phyloP scores from a whole-genome alignment of 31 red algal genomes.

The Odonthalia washingtoniensis region DNA sequence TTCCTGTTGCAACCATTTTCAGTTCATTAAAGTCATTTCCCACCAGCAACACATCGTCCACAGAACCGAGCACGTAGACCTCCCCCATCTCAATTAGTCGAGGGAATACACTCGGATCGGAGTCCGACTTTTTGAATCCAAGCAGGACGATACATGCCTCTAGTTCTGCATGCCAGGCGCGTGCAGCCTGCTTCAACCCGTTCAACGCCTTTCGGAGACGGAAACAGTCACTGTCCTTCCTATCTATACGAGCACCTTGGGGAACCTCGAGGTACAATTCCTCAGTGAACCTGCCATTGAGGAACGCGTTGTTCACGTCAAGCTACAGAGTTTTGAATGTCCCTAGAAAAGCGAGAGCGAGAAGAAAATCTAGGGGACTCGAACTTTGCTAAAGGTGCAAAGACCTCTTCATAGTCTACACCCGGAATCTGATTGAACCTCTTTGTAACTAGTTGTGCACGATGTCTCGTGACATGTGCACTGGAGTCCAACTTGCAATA shows the following conservation, averaged over 20 bases:
- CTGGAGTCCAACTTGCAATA: conserved; percentile 20
- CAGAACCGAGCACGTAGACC: conserved; percentile 11
- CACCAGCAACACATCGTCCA: conserved; percentile 41
- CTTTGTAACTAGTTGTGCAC: conserved; percentile 51
- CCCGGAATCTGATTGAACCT: conserved; percentile 39
- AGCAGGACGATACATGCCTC: background rate
- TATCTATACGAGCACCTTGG: conserved; percentile 29
- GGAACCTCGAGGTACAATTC: conserved; percentile 57
- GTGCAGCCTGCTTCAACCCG: conserved; percentile 41
- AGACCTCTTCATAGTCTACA: conserved; percentile 49
- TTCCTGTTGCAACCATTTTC: background rate
- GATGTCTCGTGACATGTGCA: conserved; percentile 20
- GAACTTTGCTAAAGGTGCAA: conserved; percentile 50
- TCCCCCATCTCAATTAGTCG: background rate
- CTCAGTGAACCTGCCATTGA: conserved; percentile 48
- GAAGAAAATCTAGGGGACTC: conserved; percentile 12
- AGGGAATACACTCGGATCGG: background rate
- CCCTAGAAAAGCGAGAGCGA: conserved; percentile 6
- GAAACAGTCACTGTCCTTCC: background rate
- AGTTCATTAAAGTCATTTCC: background rate
- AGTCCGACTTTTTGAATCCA: conserved; percentile 10
- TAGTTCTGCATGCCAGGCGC: conserved; percentile 19
- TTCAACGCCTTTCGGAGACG: conserved; percentile 22
- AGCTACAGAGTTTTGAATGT: conserved; percentile 5
- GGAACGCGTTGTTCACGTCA: too few relatives aligned